Evolutionary conservation across 225 moss, liverwort and hornwort genomes (phyloP), one percentile per base, ranked within the genome.

Genomic region (Thuidium tamariscinum): DNA sequence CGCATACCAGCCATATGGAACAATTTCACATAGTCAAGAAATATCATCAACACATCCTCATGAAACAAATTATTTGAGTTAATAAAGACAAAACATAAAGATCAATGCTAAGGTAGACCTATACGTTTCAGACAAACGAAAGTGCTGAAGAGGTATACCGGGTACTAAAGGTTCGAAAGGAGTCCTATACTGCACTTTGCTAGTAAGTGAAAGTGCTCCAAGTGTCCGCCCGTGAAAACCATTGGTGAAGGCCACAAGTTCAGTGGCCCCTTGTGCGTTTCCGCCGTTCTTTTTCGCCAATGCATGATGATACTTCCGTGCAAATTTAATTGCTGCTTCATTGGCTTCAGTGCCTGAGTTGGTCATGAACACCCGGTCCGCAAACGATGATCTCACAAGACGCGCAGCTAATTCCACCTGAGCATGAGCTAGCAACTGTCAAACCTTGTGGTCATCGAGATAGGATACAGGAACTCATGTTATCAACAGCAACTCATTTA

Each of bases 331-430:
- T 52, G 98, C 96, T 70, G 96, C 98, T 87, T 97, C 98, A 76
- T 95, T 98, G 5, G 97, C 98, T 92, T 97, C 94, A 9, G 98
- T 98, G 69, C 97, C 96, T 27, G 97, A 96, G 74, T 97, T 98
- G 48, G 92, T 78, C 87, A 98, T 92, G 61, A 98, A 97, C 20
- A 97, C 91, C 59, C 93, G 94, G 84, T 97, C 96, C 57, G 98
- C 98, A 88, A 98, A 98, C 54, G 94, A 95, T 29, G 94, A 91
- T 16, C 82, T 83, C 57, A 99, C 96, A 37, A 99, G 94, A 63
- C 97, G 92, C 83, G 93, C 94, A 44, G 97, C 97, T 37, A 98
- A 88, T 78, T 95, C 92, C 85, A 95, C 96, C 94, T 95, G 93
- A 82, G 87, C 76, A 85, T 84, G 73, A 72, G 26, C 46, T 60